A percentile compares a stretch with the other conserved stretches of the same genome.
These are phyloP conservation scores for Cryptosporidium parvum DNA, from an alignment of 169 alveolate genomes.

Conservation along the genomic window DNA sequence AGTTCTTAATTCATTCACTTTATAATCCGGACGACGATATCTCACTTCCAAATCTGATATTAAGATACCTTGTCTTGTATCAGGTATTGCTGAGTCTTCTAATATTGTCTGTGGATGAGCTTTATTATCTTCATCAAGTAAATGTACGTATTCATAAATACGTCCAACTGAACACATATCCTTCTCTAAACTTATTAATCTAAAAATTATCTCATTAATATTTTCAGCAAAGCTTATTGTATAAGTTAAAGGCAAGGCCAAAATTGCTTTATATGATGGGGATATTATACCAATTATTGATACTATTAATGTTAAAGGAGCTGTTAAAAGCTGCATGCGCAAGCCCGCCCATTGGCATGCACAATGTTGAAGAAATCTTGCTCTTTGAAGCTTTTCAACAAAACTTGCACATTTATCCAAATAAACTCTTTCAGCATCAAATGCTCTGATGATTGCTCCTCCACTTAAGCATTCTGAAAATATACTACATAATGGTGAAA, in stretches of 20 bases:
- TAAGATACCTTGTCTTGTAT: constrained; percentile 38
- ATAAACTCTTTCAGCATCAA: constrained; percentile 23
- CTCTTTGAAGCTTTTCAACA: constrained; percentile 67
- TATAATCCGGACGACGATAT: constrained; percentile 60
- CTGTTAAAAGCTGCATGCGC: constrained; percentile 79
- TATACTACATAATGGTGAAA: constrained; percentile 79
- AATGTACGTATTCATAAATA: constrained; percentile 37
- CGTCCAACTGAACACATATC: constrained; percentile 80
- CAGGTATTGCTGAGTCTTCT: constrained; percentile 58
- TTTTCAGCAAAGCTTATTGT: constrained; percentile 61
- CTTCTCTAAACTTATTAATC: constrained; percentile 69
- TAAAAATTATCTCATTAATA: constrained; percentile 62
- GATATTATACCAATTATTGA: constrained; percentile 45
- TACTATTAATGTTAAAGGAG: constrained; percentile 75
- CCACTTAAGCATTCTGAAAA: constrained; percentile 80
- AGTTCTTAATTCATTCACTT: neutral
- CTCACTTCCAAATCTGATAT: constrained; percentile 64
- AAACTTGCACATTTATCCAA: constrained; percentile 47
- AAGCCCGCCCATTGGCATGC: constrained; percentile 78
- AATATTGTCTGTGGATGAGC: constrained; percentile 45
- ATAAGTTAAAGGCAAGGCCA: constrained; percentile 55
- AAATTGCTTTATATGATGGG: neutral
- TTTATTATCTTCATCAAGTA: constrained; percentile 23
- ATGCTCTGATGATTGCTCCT: constrained; percentile 76
- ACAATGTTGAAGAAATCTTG: constrained; percentile 58